Evolutionary conservation across 805 yeast genomes (phyloP).

Genomic region (Sugiyamaella chiloensis): DNA sequence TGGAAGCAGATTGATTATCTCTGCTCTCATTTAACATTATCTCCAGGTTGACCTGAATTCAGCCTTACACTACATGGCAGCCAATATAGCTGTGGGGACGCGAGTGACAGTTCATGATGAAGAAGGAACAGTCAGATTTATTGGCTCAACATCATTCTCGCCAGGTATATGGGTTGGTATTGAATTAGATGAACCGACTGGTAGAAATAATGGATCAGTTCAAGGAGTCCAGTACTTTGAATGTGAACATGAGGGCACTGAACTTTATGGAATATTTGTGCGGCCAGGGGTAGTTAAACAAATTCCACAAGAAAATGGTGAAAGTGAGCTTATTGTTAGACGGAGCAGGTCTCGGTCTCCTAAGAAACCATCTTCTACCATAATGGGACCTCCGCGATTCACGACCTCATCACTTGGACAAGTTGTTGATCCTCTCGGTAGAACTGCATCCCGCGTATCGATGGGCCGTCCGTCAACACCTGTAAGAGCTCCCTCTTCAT

Average conservation of each 20-base stretch:
- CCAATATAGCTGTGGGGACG: constrained; percentile 16
- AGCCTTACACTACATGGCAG: too few relatives aligned
- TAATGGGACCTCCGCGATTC: background rate
- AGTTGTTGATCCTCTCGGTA: background rate
- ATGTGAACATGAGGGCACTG: constrained; percentile 32
- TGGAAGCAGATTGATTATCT: too few relatives aligned
- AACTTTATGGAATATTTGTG: constrained; percentile 71
- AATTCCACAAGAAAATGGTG: constrained; percentile 41
- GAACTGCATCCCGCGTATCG: background rate
- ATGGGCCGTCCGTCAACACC: background rate
- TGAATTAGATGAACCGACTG: constrained; percentile 77
- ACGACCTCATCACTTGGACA: background rate
- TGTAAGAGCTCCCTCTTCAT: background rate
- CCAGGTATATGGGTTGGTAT: constrained; percentile 71
- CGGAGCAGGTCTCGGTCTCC: background rate
- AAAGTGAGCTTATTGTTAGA: background rate
- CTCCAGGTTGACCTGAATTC: too few relatives aligned
- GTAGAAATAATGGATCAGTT: constrained; percentile 79
- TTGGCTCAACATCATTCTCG: constrained; percentile 60
- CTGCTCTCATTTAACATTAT: too few relatives aligned
- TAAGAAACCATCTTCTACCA: background rate
- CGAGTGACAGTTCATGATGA: constrained; percentile 32
- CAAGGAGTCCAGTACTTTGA: constrained; percentile 58
- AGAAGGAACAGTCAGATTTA: constrained; percentile 46
- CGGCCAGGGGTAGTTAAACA: constrained; percentile 63